A percentile compares a stretch with the other conserved stretches of the same genome.
Evolutionary conservation across 306 rosid species (phyloP).

Genomic region (Datisca glomerata): DNA sequence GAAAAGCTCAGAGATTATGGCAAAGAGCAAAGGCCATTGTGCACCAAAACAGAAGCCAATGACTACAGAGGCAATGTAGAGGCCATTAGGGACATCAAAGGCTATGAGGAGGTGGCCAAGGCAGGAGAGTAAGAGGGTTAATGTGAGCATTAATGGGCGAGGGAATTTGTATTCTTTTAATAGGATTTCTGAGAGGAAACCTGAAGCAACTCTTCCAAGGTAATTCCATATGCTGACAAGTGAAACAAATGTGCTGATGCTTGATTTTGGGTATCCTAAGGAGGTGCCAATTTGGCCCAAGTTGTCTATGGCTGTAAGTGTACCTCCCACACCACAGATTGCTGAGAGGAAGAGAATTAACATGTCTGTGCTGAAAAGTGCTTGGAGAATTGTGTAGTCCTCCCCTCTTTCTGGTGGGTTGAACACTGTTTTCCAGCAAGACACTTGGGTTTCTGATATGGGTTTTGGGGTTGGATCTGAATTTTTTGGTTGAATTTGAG

Average conservation of each 20-base stretch:
- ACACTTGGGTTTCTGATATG: neutral
- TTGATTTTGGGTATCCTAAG: slow-evolving; percentile 7
- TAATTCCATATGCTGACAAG: slow-evolving; percentile 19
- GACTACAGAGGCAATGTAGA: slow-evolving; percentile 18
- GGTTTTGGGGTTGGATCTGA: neutral
- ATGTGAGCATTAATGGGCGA: slow-evolving; percentile 21
- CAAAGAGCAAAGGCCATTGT: slow-evolving; percentile 15
- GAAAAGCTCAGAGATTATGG: slow-evolving; percentile 17
- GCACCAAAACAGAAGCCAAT: slow-evolving; percentile 20
- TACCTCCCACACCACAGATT: slow-evolving; percentile 19
- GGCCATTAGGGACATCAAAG: slow-evolving; percentile 14
- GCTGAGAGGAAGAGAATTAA: slow-evolving; percentile 12
- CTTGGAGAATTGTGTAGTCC: slow-evolving; percentile 25
- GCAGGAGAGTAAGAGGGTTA: slow-evolving; percentile 17
- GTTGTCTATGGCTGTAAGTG: slow-evolving; percentile 18
- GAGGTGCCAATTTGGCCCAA: slow-evolving; percentile 13
- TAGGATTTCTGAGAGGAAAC: slow-evolving; percentile 13
- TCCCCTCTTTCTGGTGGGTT: slow-evolving; percentile 24
- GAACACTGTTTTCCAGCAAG: slow-evolving; percentile 16
- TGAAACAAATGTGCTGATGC: slow-evolving; percentile 16
- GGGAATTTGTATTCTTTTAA: slow-evolving; percentile 20
- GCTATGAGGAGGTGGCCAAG: slow-evolving; percentile 25
- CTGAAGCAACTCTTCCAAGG: slow-evolving; percentile 14
- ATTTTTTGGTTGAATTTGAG: neutral
- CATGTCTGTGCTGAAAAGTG: slow-evolving; percentile 23